Percentiles rank a stretch among this genome's conserved stretches.
Evolutionary conservation across 1,284 basidiomycete genomes (phyloP).

Genomic region (Irpex sp.): DNA sequence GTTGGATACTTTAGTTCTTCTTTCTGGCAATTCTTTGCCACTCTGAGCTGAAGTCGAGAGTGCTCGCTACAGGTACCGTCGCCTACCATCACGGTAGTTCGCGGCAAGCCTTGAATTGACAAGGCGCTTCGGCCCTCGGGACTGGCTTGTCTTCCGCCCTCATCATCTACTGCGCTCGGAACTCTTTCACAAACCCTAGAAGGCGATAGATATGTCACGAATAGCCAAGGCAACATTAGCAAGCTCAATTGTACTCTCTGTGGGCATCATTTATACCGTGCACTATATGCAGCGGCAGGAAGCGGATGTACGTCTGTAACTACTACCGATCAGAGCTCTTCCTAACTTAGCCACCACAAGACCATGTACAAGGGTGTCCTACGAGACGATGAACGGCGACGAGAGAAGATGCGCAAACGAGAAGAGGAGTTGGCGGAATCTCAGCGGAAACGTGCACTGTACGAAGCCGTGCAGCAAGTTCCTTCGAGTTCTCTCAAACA

Average conservation of each 20-base stretch:
- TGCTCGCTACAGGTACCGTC: no score
- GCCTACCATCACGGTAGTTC: no score
- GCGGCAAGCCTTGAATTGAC: no score
- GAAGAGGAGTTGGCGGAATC: slow-evolving; percentile 67
- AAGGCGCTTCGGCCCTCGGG: no score
- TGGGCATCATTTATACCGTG: slow-evolving; percentile 84
- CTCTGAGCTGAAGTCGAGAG: no score
- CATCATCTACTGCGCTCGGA: background rate
- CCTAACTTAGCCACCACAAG: slow-evolving; percentile 35
- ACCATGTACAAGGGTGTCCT: slow-evolving; percentile 90
- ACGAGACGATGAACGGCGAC: slow-evolving; percentile 79
- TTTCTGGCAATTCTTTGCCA: no score
- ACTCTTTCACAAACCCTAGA: background rate
- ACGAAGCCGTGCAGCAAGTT: slow-evolving; percentile 64
- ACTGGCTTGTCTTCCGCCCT: background rate
- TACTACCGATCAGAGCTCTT: slow-evolving; percentile 3
- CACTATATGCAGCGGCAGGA: slow-evolving; percentile 88
- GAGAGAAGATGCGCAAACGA: slow-evolving; percentile 67
- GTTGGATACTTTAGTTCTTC: no score
- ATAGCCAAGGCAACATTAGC: slow-evolving; percentile 77
- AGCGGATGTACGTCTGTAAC: slow-evolving; percentile 57
- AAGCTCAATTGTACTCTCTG: slow-evolving; percentile 64
- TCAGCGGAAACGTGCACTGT: slow-evolving; percentile 57
- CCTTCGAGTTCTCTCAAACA: slow-evolving; percentile 10
- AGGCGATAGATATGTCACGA: slow-evolving; percentile 52